phyloP scores from a whole-genome alignment of 1,284 basidiomycete species.

The Meripilus lineatus region DNA sequence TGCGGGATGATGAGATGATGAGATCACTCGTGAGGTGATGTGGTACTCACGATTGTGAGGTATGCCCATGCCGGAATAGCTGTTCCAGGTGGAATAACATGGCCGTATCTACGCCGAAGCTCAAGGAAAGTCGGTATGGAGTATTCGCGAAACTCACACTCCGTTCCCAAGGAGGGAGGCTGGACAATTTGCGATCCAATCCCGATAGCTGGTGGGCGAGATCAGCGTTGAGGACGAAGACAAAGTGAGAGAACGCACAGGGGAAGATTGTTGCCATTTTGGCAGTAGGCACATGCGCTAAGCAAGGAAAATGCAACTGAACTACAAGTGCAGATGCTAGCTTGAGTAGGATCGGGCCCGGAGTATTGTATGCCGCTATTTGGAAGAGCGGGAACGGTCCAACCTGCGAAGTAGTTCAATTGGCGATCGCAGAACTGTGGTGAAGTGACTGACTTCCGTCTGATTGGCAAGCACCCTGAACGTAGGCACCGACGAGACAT shows the following conservation, averaged over 20 bases:
- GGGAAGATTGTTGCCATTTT: background rate
- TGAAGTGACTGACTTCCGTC: constrained; percentile 1
- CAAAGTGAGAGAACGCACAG: too few species aligned
- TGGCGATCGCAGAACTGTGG: background rate
- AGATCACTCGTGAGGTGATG: background rate
- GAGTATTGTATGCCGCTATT: background rate
- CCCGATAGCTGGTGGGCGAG: too few species aligned
- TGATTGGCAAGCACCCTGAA: constrained; percentile 1
- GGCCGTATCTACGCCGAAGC: background rate
- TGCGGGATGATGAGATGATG: background rate
- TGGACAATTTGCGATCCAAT: constrained; percentile 1
- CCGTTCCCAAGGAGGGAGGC: background rate
- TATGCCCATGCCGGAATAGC: constrained; percentile 3
- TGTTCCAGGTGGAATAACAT: background rate
- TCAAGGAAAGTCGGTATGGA: background rate
- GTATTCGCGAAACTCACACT: background rate
- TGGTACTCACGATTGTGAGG: background rate
- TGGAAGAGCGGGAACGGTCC: background rate
- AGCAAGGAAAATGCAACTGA: constrained; percentile 3
- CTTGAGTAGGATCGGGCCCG: background rate
- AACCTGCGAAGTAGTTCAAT: background rate
- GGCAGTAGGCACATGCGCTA: constrained; percentile 6
- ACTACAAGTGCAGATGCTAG: constrained; percentile 2
- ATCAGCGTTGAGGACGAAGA: too few species aligned
- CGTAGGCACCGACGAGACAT: constrained; percentile 4